Evolutionary conservation across 768 basidiomycete species (phyloP).

Genomic region (Collybia sp.): DNA sequence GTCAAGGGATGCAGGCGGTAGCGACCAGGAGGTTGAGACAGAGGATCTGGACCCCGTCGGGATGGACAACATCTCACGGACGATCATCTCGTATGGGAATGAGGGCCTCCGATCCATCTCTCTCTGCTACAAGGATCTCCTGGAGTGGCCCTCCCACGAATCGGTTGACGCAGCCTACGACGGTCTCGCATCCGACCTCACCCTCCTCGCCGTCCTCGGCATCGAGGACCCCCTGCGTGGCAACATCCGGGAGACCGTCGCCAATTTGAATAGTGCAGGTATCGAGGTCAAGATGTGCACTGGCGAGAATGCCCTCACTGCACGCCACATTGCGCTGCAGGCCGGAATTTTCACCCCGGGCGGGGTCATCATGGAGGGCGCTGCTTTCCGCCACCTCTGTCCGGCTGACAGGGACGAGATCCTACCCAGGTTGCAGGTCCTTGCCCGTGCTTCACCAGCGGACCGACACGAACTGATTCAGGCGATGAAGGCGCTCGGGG

Average conservation of each 20-base stretch:
- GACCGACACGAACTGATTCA: slow-evolving; percentile 78
- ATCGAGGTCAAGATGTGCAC: slow-evolving; percentile 82
- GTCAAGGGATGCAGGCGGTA: neutral
- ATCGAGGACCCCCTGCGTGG: slow-evolving; percentile 79
- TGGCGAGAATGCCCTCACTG: slow-evolving; percentile 73
- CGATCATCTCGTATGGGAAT: slow-evolving; percentile 50
- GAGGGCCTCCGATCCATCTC: slow-evolving; percentile 75
- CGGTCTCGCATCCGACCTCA: slow-evolving; percentile 50
- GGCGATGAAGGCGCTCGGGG: slow-evolving; percentile 57
- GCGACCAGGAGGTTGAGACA: slow-evolving; percentile 28
- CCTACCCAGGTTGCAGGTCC: slow-evolving; percentile 70
- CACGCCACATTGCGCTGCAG: slow-evolving; percentile 71
- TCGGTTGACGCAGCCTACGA: slow-evolving; percentile 34
- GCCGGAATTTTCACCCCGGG: slow-evolving; percentile 76
- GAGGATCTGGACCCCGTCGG: slow-evolving; percentile 35
- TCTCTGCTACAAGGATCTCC: slow-evolving; percentile 70
- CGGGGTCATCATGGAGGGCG: slow-evolving; percentile 81
- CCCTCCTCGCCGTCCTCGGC: slow-evolving; percentile 64
- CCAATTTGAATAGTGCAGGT: slow-evolving; percentile 63
- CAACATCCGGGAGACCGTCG: slow-evolving; percentile 68
- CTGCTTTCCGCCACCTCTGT: slow-evolving; percentile 35
- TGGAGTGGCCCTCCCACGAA: slow-evolving; percentile 56
- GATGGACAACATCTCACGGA: slow-evolving; percentile 51
- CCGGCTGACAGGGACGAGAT: slow-evolving; percentile 52
- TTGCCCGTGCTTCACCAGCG: slow-evolving; percentile 76